A percentile compares a stretch with the other conserved stretches of the same genome.
Evolutionary conservation across 2,329 filamentous ascomycete genomes (phyloP).

Genomic region (Colletotrichum sp.): DNA sequence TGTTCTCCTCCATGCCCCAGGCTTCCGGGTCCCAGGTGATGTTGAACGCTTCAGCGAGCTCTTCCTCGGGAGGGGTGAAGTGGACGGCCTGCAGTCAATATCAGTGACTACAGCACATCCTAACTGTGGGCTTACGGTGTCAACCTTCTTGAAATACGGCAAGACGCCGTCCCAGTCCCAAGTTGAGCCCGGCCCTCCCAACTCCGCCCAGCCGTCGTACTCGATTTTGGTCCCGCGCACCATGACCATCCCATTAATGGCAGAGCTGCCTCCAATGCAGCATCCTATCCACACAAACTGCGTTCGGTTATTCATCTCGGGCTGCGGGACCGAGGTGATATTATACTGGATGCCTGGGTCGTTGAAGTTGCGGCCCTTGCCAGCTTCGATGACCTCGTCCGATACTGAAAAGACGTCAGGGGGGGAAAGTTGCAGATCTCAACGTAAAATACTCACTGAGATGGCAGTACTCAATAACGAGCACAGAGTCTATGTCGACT

Average conservation of each 20-base stretch:
- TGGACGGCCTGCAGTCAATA: background rate
- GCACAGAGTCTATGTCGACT: background rate
- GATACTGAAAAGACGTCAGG: background rate
- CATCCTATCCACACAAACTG: conserved; percentile 31
- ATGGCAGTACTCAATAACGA: conserved; percentile 19
- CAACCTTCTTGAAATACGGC: conserved; percentile 48
- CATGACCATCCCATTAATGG: conserved; percentile 42
- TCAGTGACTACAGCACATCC: background rate
- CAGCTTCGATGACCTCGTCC: background rate
- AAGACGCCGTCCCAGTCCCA: conserved; percentile 41
- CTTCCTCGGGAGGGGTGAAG: conserved; percentile 19
- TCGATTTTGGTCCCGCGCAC: conserved; percentile 37
- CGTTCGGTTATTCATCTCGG: conserved; percentile 25
- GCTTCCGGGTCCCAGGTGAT: conserved; percentile 22
- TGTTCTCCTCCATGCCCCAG: conserved; percentile 21
- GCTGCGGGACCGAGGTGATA: conserved; percentile 30
- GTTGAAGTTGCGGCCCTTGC: conserved; percentile 4
- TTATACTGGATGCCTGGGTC: conserved; percentile 25
- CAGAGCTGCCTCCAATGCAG: conserved; percentile 41
- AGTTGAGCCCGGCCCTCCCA: conserved; percentile 49
- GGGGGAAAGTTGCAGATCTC: fast-evolving
- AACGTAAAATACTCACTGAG: background rate
- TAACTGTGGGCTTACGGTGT: background rate
- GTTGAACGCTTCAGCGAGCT: conserved; percentile 21
- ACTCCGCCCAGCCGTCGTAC: conserved; percentile 46